Evolutionary conservation across 2,329 filamentous ascomycete species (phyloP).

Genomic region (Blastomyces gilchristii): DNA sequence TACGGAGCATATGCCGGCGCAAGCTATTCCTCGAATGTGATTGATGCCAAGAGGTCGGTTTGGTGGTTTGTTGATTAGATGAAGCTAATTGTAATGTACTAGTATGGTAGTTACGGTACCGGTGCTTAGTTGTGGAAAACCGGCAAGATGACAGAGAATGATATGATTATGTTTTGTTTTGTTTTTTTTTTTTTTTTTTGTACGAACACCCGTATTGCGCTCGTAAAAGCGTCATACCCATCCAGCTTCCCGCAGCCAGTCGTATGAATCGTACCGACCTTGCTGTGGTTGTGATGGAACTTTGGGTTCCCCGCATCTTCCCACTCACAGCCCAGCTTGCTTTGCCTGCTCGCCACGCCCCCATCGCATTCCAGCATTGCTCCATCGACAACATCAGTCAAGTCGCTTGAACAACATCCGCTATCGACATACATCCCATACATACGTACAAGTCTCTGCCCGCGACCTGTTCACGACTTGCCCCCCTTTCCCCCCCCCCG

Average conservation of each 20-base stretch:
- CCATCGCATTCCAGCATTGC: not conserved
- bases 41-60: not conserved
- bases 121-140: not conserved
- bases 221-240: not conserved
- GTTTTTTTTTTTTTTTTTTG: not conserved
- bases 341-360: not conserved
- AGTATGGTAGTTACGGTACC: not conserved
- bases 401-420: not conserved
- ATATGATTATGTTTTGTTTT: too few relatives aligned
- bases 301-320: conserved; percentile 4
- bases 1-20: not conserved
- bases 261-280: not conserved
- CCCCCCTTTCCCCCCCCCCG: too few relatives aligned
- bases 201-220: not conserved
- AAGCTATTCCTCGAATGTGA: not conserved
- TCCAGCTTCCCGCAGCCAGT: not conserved
- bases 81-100: not conserved
- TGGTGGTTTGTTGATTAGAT: not conserved
- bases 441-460: too few relatives aligned
- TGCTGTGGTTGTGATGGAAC: not conserved
- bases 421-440: not conserved
- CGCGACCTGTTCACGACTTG: too few relatives aligned
- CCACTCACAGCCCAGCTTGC: not conserved
- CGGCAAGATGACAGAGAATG: not conserved
- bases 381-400: not conserved